Evolutionary conservation across 1,284 basidiomycete genomes (phyloP).

Genomic region (Stygiomarasmius scandens): DNA sequence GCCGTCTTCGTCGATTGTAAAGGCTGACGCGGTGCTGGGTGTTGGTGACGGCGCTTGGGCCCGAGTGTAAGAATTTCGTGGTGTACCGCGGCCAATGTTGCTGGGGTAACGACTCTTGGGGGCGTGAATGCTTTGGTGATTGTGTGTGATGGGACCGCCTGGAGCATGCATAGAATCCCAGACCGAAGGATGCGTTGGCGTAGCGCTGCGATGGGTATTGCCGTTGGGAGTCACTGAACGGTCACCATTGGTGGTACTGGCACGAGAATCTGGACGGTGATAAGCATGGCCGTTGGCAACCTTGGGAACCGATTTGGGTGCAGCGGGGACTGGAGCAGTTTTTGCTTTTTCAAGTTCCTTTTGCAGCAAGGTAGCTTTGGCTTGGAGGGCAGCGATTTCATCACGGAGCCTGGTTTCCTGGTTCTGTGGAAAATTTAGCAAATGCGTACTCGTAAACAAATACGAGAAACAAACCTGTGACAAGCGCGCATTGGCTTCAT

Average conservation of each 20-base stretch:
- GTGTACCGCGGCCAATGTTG: slow-evolving; percentile 36
- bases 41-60: slow-evolving; percentile 60
- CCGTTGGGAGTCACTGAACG: slow-evolving; percentile 35
- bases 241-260: slow-evolving; percentile 55
- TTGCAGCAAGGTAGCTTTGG: slow-evolving; percentile 61
- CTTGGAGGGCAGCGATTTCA: slow-evolving; percentile 64
- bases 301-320: slow-evolving; percentile 30
- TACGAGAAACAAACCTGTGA: slow-evolving; percentile 50
- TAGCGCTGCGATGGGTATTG: slow-evolving; percentile 39
- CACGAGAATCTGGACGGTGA: slow-evolving; percentile 67
- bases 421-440: slow-evolving; percentile 47
- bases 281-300: slow-evolving; percentile 38
- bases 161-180: slow-evolving; percentile 76
- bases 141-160: slow-evolving; percentile 8
- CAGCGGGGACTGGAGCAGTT: slow-evolving; percentile 25
- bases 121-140: slow-evolving; percentile 29
- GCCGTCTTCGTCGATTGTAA: slow-evolving; percentile 70
- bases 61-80: slow-evolving; percentile 18
- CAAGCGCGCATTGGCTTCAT: slow-evolving; percentile 67
- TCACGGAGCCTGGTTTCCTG: slow-evolving; percentile 69
- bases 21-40: slow-evolving; percentile 72
- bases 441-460: not conserved
- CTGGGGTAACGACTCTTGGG: slow-evolving; percentile 37
- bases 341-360: slow-evolving; percentile 54
- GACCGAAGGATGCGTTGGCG: slow-evolving; percentile 56